A percentile compares a stretch with the other conserved stretches of the same genome.
phyloP scores from a whole-genome alignment of 345 rosid genomes.

The Pistacia atlantica region DNA sequence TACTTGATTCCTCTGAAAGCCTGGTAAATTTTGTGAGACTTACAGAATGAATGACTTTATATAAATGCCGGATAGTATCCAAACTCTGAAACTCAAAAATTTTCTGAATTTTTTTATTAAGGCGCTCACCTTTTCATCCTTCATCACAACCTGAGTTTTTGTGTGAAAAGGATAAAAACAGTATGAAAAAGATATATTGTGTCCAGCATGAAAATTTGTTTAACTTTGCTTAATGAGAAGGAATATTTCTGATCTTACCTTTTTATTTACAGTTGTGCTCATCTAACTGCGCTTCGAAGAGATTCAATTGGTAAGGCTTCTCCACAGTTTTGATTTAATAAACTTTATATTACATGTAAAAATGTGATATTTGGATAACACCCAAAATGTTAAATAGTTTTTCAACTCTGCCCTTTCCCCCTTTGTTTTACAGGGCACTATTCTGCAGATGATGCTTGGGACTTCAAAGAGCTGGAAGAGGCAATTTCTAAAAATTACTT shows the following conservation, averaged over 20 bases:
- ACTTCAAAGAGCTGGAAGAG: constrained; percentile 81
- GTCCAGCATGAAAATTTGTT: neutral
- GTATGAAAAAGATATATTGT: neutral
- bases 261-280: constrained; percentile 77
- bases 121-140: neutral
- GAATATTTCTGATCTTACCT: neutral
- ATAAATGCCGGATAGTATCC: neutral
- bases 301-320: constrained; percentile 79
- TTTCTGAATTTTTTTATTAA: neutral
- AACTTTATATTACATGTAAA: neutral
- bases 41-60: neutral
- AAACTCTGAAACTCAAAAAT: neutral
- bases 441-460: constrained; percentile 85
- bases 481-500: constrained; percentile 73
- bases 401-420: too few relatives aligned
- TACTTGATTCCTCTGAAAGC: neutral
- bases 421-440: constrained; percentile 58
- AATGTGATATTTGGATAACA: too few relatives aligned
- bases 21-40: neutral
- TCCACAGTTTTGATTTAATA: neutral
- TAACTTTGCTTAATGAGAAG: neutral
- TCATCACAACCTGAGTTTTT: neutral
- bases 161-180: neutral
- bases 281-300: constrained; percentile 89
- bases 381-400: too few relatives aligned